phyloP scores from a whole-genome alignment of 768 basidiomycete species.

The Melanogaster broomeanus region DNA sequence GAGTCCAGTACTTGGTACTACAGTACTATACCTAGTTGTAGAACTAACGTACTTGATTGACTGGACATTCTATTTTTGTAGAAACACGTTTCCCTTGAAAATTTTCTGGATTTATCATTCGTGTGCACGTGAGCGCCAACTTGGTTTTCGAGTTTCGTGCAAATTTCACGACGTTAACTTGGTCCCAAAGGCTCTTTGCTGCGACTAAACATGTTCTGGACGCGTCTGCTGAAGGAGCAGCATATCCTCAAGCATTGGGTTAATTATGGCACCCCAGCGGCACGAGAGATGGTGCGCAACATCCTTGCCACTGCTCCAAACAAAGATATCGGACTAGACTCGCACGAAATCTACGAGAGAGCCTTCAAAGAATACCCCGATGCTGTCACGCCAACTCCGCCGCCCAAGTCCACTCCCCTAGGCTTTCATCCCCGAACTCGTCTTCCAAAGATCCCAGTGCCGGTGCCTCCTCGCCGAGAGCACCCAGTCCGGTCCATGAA shows the following conservation, averaged over 20 bases:
- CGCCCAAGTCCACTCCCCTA: background rate
- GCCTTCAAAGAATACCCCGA: slow-evolving; percentile 6
- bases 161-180: too few relatives aligned
- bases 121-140: too few relatives aligned
- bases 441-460: background rate
- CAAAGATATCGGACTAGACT: slow-evolving; percentile 8
- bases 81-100: too few relatives aligned
- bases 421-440: background rate
- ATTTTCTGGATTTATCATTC: too few relatives aligned
- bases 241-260: slow-evolving; percentile 2
- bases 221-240: too few relatives aligned
- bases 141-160: too few relatives aligned
- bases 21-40: too few relatives aligned
- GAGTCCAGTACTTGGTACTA: too few relatives aligned
- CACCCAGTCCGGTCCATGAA: slow-evolving; percentile 19
- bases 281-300: slow-evolving; percentile 7
- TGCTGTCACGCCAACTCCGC: background rate
- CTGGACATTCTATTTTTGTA: too few relatives aligned
- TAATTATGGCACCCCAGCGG: slow-evolving; percentile 4
- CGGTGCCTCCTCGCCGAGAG: slow-evolving; percentile 13
- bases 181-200: too few relatives aligned
- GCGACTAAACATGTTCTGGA: too few relatives aligned
- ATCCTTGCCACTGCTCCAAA: slow-evolving; percentile 3
- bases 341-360: slow-evolving; percentile 17
- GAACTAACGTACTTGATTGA: too few relatives aligned